Evolutionary conservation across 331 rosid species (phyloP), one percentile per base, ranked within the genome.

Genomic region (Phaseolus coccineus): DNA sequence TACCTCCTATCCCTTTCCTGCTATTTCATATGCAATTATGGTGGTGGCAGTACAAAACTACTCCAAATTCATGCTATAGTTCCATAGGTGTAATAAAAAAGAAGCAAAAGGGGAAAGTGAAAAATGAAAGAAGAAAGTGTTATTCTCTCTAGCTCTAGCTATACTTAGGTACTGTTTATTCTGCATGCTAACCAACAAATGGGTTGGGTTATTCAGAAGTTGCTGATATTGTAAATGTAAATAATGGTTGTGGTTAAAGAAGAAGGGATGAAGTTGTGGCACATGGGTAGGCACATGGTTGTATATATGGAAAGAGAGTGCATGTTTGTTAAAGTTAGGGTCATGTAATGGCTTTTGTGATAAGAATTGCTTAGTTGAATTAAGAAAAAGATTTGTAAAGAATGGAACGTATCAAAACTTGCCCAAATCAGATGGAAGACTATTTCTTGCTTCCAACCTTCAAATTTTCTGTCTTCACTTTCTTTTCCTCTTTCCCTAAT

Each of bases 271-370:
- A 72, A 5, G 33, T 19, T 11, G 22, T 19, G 11, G 81, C 83
- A 85, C 83, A 75, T 78, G 69, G 3, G 6, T 31, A 33, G 46
- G 46, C 69, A 63, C 69, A 63, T 63, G 46, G 13, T 66, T 66
- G 31, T 5, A 14, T 61, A 61, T 5, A 39, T 10, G 11, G 46
- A 72, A 52, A 61, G 71, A 59, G 28, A 3, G 44, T 72, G 80
- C 80, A 79, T 81, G 86, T 84, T 79, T 81, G 73, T 66, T 84
- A 86, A 86, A 87, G 86, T 84, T 74, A 80, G 84, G 77, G 7
- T 81, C 25, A 78, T 67, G 87, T 58, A 65, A 69, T 77, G 1
- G 42, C 77, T 76, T 87, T 87, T 74, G 78, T 74, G 77, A 47
- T 74, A 81, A 69, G 73, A 73, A 48, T 56, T 77, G 88, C 28